Conservation (phyloP, 176 grass and related monocot genomes). For the Cenchrus purpureus region DNA sequence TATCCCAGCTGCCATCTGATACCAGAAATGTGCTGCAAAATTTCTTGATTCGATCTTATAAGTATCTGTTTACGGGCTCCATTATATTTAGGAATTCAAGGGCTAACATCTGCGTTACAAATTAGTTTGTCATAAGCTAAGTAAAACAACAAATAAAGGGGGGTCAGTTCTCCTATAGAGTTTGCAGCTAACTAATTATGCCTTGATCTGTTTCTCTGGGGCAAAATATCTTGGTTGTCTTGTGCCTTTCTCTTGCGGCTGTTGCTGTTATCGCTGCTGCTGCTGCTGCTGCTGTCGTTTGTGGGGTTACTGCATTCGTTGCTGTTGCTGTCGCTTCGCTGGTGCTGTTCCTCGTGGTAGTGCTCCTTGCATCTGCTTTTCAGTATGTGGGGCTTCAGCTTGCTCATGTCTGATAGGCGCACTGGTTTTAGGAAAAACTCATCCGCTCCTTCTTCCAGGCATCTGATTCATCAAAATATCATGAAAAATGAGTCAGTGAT, state of each 20-base stretch:
- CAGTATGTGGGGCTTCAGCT: conserved; percentile 83
- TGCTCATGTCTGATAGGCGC: conserved; percentile 85
- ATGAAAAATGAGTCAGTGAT: background rate
- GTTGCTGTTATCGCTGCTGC: conserved; percentile 25
- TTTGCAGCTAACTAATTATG: conserved; percentile 42
- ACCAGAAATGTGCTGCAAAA: background rate
- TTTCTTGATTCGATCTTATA: conserved; percentile 11
- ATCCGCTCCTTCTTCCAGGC: conserved; percentile 94
- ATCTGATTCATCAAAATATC: conserved; percentile 58
- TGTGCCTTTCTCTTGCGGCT: conserved; percentile 71
- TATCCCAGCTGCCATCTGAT: background rate
- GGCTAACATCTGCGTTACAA: conserved; percentile 35
- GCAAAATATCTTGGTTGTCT: conserved; percentile 55
- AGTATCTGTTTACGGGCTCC: background rate
- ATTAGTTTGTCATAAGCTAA: conserved; percentile 31
- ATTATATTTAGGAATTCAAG: conserved; percentile 28
- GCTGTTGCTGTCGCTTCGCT: conserved; percentile 47
- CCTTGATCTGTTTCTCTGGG: conserved; percentile 62
- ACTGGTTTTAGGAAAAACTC: conserved; percentile 96
- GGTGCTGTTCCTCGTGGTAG: conserved; percentile 47
- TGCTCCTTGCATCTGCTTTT: conserved; percentile 75
- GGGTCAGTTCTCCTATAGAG: conserved; percentile 12
- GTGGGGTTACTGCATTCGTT: conserved; percentile 34
- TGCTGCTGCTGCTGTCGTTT: conserved; percentile 34
- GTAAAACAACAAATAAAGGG: background rate